Evolutionary conservation across 768 basidiomycete genomes (phyloP), one percentile per base, ranked within the genome.

Genomic region (Lyophyllum semitale): DNA sequence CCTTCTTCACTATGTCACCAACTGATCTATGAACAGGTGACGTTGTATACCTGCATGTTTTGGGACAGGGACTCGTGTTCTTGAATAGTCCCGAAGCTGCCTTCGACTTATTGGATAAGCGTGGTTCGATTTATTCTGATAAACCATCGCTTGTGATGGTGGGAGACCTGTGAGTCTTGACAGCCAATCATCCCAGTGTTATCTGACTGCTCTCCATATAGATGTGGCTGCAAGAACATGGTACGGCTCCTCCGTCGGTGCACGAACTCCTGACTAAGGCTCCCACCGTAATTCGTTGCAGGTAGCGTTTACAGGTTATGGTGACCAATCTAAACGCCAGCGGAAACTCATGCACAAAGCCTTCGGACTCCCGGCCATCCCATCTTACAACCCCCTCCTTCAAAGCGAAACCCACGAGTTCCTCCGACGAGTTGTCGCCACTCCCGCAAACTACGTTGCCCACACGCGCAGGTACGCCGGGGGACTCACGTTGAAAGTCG

Each of bases 51-150:
- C 67, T 90, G 32, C 84, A 85, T 59, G 69, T 88, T 22, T 75
- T 87, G 44, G 86, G 88, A 0, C 82, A 88, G 56, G 79, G 82
- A 1, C 78, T 92, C 30, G 73, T 91, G 27, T 87, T 91, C 69
- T 62, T 91, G 48, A 88, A 84, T 68, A 80, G 79, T 30, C 76
- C 78, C 7, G 78, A 86, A 33, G 84, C 77, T 0, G 80, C 78
- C 0, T 73, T 75, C 35, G 89, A 90, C 32, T 69, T 93, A 52
- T 71, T 93, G 59, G 89, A 91, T 52, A 87, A 82, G 63, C 80
- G 83, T 27, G 87, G 88, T 7, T 72, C 79, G 8, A 84, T 89
- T 26, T 91, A 91, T 67, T 85, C 89, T 8, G 90, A 91, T 71
- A 88, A 87, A 66, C 87, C 87, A 0, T 71, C 73, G 23, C 72